Evolutionary conservation across 305 asterid species (phyloP).

Genomic region (Fraxinus paxiana): DNA sequence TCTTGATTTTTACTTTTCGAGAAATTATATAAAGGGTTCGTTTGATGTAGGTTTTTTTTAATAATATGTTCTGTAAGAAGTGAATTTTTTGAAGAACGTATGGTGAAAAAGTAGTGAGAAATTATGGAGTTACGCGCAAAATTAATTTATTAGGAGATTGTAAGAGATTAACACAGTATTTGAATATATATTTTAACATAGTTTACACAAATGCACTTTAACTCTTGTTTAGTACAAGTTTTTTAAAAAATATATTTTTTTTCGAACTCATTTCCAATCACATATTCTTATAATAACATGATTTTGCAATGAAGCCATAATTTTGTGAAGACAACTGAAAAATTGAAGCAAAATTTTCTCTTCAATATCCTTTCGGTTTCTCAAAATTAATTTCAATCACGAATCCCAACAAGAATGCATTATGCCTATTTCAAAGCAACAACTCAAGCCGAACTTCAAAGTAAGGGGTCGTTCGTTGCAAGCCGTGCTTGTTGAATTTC

Average conservation of each 20-base stretch:
- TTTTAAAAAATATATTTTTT: too few relatives aligned
- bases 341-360: neutral
- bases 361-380: neutral
- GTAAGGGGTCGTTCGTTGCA: too few relatives aligned
- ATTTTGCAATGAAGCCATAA: too few relatives aligned
- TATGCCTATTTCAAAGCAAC: neutral
- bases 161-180: neutral
- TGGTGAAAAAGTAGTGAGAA: neutral
- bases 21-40: neutral
- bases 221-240: neutral
- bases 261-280: too few relatives aligned
- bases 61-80: neutral
- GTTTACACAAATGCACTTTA: neutral
- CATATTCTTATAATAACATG: too few relatives aligned
- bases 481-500: too few relatives aligned
- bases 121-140: neutral
- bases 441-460: neutral
- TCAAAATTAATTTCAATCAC: neutral
- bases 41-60: neutral
- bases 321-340: too few relatives aligned
- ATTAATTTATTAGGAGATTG: neutral
- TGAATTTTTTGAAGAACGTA: neutral
- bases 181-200: neutral
- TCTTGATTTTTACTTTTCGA: neutral
- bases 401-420: neutral